These are phyloP conservation scores for Suhomyces canberraensis DNA, from an alignment of 805 yeast species.

Conservation along the genomic window DNA sequence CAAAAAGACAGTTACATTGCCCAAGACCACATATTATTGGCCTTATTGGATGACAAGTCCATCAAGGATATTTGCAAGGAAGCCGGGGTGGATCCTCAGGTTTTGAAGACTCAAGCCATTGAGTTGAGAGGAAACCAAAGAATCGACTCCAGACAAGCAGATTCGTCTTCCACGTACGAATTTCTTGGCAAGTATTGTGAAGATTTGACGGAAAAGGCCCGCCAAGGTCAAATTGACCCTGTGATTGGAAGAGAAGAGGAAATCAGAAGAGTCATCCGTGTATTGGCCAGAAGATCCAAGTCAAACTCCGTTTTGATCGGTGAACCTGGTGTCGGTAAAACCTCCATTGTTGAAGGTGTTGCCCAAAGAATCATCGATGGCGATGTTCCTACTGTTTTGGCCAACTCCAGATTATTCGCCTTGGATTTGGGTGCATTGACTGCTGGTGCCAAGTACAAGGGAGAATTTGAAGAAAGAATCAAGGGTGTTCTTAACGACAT, in stretches of 20 bases:
- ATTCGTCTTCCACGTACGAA: conserved; percentile 79
- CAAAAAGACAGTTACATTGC: conserved; percentile 92
- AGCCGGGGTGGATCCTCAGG: conserved; percentile 61
- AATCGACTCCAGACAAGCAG: conserved; percentile 93
- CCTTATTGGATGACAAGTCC: conserved; percentile 74
- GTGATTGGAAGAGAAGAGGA: conserved; percentile 99
- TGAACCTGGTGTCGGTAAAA: conserved; percentile 99
- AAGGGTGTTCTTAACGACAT: conserved; percentile 95
- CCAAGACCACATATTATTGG: conserved; percentile 88
- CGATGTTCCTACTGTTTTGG: conserved; percentile 88
- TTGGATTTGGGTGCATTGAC: conserved; percentile 94
- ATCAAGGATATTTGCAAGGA: conserved; percentile 73
- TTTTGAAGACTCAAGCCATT: conserved; percentile 72
- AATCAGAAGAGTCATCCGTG: conserved; percentile 91
- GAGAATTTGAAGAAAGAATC: conserved; percentile 97
- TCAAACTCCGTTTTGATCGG: conserved; percentile 96
- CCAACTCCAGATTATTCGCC: conserved; percentile 77
- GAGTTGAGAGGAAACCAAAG: conserved; percentile 85
- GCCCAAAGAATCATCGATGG: conserved; percentile 95
- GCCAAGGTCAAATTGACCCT: conserved; percentile 94
- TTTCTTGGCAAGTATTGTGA: conserved; percentile 86
- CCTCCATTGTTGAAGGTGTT: conserved; percentile 97
- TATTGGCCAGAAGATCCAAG: conserved; percentile 93
- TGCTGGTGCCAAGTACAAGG: conserved; percentile 98
- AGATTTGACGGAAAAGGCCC: conserved; percentile 90